Evolutionary conservation across 225 moss, liverwort and hornwort genomes (phyloP), one percentile per base, ranked within the genome.

Genomic region (Polytrichum commune): DNA sequence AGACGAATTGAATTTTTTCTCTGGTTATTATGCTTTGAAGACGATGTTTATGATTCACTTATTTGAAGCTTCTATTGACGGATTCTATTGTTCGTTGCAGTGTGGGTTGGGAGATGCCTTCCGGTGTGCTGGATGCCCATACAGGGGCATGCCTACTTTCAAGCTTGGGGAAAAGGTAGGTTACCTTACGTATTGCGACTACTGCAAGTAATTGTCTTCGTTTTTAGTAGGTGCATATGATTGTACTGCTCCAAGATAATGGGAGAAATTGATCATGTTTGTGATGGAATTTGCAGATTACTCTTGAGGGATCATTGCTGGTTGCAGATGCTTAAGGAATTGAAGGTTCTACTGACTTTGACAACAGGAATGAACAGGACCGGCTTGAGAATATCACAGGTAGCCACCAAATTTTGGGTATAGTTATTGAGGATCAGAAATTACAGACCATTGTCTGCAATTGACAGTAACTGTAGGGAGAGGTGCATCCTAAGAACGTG

Each of bases 61-160:
- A 10, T 46, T 13, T 4, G 0, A 46, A 46, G 0, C 46, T 46
- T 16, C 10, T 13, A 46, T 38, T 38, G 38, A 58, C 6, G 6
- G 57, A n/a, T 58, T 1, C 23, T n/a, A n/a, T 58, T 57, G 19
- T 18, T 73, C 32, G 62, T 63, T 53, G 62, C 86, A 86, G 86
- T 86, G 86, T 75, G 86, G 86, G 22, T 68, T 99, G 70, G 98
- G 98, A 60, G 98, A 99, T 60, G 98, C 98, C 19, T 99, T 99
- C 69, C 93, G 98, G 56, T 99, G 98, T 67, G 86, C 79, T 73
- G 86, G 93, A 55, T 99, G 98, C 69, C 98, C 98, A 29, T 99
- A 99, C 83, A 90, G 71, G 79, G 98, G 98, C 65, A 73, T 95
- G 66, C 95, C 98, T 28, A 85, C 90, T 46, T 99, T 99, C 87